Evolutionary conservation across 768 basidiomycete species (phyloP), one percentile per base, ranked within the genome.

Genomic region (Gautieria morchelliformis): DNA sequence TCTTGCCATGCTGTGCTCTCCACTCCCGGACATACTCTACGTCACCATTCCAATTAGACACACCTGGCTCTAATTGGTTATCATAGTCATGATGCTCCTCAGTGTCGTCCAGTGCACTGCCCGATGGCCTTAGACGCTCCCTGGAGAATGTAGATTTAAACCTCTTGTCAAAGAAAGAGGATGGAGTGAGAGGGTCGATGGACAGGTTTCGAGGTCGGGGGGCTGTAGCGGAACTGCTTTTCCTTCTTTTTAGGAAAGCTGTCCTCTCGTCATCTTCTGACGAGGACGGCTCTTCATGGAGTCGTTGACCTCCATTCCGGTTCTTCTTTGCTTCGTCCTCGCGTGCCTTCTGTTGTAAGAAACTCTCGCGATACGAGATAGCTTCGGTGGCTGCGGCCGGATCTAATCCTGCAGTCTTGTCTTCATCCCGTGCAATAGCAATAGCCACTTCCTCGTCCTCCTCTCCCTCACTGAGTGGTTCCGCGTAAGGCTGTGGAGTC

Each of bases 381-480:
- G 95, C 96, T 30, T 85, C 93, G 40, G 86, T 83, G 35, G 92
- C 85, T 58, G 88, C 83, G 7, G 77, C 77, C 2, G 78, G 79
- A 52, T 82, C 80, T 49, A 98, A 72, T 30, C 93, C 87, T 1
- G 87, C 86, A 40, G 88, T 83, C 62, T 80, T 82, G 58, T 83
- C 83, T 67, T 98, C 94, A 64, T 99, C 89, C 53, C 70, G 78
- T 4, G 92, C 88, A 17, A 88, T 82, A 0, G 75, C 75, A 22
- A 84, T 63, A 50, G 80, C 78, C 65, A 81, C 78, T 27, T 77
- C 84, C 63, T 93, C 88, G 58, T 93, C 94, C 11, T 90, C 89
- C 68, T 99, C 95, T 39, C 92, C 96, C 69, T 98, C 96, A 0
- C 93, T 96, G 11, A 93, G 73, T 1, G 96, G 96, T 65, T 99